Base-by-base conservation (phyloP, 176 grass and related monocot genomes). In the Cenchrus fungigraminus region DNA sequence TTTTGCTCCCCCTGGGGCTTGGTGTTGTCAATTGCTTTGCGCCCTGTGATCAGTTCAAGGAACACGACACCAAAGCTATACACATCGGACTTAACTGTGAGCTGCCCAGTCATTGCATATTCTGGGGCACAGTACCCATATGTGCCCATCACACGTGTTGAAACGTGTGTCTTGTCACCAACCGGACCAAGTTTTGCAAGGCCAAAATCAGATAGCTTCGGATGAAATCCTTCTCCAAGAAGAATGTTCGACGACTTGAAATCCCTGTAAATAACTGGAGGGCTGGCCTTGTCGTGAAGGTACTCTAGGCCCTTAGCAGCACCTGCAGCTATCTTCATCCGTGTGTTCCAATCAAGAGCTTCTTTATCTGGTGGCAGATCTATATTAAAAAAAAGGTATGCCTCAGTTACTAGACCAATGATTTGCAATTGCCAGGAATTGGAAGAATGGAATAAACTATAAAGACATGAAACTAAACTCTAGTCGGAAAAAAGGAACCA, bases 191-290 rank as follows among this genome's bases (percentile, higher is more conserved):
- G 82, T 85, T 97, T 97, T 68, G 94, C 94, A 45, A 97, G 94
- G 40, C 94, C 94, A 76, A 97, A 97, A 49, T 97, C 94, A 19
- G 94, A 97, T 58, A 97, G 76, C 76, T 97, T 97, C 0, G 94
- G 94, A 66, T 92, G 87, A 87, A 92, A 97, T 71, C 87, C 87
- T 89, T 97, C 91, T 56, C 84, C 91, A 62, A 97, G 88, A 81
- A 97, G 94, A 85, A 97, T 97, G 83, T 97, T 97, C 73, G 94
- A 97, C 8, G 94, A 92, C 76, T 97, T 97, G 86, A 97, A 97
- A 83, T 97, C 94, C 4, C 94, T 84, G 50, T 92, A 97, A 84
- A 97, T 97, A 77, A 97, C 89, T 1, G 94, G 94, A 17, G 94
- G 94, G 63, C 89, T 94, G 43, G 92, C 89, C 90, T 92, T 94